phyloP scores from a whole-genome alignment of 208 protist genomes.

The Spironucleus salmonicida region DNA sequence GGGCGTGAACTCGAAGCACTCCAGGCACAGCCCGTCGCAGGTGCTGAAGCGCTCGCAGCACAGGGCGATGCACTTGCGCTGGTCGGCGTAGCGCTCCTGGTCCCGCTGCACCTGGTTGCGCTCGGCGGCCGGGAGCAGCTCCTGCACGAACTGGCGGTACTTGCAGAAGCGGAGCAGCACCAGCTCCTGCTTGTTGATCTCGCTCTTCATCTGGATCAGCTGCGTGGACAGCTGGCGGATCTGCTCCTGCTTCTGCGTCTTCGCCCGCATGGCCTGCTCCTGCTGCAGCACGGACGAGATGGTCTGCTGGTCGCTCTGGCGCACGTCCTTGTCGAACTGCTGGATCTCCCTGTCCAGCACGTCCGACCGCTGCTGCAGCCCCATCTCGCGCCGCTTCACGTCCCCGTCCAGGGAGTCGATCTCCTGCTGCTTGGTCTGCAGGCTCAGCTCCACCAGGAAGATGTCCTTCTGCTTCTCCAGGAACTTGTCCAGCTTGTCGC shows the following conservation, averaged over 20 bases:
- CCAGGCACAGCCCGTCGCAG: slow-evolving; percentile 5
- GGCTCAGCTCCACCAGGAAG: slow-evolving; percentile 14
- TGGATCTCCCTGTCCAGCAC: not conserved
- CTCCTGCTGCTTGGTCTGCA: slow-evolving; percentile 13
- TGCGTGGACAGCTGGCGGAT: not conserved
- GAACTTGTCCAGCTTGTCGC: slow-evolving; percentile 15
- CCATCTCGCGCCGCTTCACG: not conserved
- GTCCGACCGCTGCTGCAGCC: not conserved
- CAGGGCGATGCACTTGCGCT: not conserved
- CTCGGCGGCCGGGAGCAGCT: not conserved
- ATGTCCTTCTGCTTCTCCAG: slow-evolving; percentile 11
- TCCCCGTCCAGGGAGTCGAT: not conserved
- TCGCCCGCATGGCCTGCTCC: not conserved
- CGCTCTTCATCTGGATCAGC: not conserved
- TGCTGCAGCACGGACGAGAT: not conserved
- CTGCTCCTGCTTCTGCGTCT: slow-evolving; percentile 3
- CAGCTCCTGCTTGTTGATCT: slow-evolving; percentile 14
- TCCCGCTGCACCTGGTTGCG: not conserved
- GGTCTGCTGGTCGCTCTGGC: slow-evolving; percentile 8
- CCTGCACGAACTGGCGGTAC: slow-evolving; percentile 3
- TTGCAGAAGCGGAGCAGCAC: not conserved
- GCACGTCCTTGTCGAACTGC: slow-evolving; percentile 14
- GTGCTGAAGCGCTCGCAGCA: not conserved
- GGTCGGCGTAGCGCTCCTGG: not conserved
- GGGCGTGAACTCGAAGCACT: not conserved